phyloP scores from a whole-genome alignment of 768 basidiomycete genomes.

The Tubosaeta sp. region DNA sequence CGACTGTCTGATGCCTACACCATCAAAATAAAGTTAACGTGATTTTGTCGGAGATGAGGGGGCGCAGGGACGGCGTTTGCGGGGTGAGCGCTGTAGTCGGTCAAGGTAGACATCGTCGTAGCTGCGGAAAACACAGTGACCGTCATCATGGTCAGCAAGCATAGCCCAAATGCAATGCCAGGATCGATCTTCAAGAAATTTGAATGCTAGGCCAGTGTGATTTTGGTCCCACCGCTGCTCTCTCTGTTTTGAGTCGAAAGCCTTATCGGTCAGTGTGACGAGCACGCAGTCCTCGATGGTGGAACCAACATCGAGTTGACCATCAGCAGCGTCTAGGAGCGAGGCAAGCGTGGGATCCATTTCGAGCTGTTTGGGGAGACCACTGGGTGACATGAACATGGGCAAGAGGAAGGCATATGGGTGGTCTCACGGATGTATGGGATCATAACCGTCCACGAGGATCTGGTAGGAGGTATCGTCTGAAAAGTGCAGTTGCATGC shows the following conservation, averaged over 20 bases:
- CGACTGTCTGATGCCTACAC: constrained; percentile 7
- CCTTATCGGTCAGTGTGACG: constrained; percentile 54
- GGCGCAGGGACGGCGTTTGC: constrained; percentile 28
- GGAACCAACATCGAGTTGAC: constrained; percentile 31
- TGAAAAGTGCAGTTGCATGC: constrained; percentile 44
- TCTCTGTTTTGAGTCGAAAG: constrained; percentile 40
- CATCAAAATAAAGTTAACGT: constrained; percentile 11
- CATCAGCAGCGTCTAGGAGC: constrained; percentile 38
- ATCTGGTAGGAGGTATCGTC: constrained; percentile 45
- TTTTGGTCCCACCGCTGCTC: constrained; percentile 34
- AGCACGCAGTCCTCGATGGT: constrained; percentile 51
- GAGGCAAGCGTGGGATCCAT: constrained; percentile 41
- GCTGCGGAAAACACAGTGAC: constrained; percentile 48
- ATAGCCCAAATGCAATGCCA: constrained; percentile 71
- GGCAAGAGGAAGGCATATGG: background rate
- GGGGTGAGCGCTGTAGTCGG: constrained; percentile 39
- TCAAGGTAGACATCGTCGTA: constrained; percentile 60
- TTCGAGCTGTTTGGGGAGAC: constrained; percentile 58
- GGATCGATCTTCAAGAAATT: constrained; percentile 41
- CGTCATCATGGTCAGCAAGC: constrained; percentile 48
- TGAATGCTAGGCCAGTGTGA: constrained; percentile 46
- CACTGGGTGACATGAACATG: constrained; percentile 21
- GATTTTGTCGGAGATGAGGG: constrained; percentile 21
- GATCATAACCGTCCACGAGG: constrained; percentile 62
- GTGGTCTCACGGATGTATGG: constrained; percentile 36